Conservation (phyloP, 768 basidiomycete genomes). For the Clitopilus hobsonii region DNA sequence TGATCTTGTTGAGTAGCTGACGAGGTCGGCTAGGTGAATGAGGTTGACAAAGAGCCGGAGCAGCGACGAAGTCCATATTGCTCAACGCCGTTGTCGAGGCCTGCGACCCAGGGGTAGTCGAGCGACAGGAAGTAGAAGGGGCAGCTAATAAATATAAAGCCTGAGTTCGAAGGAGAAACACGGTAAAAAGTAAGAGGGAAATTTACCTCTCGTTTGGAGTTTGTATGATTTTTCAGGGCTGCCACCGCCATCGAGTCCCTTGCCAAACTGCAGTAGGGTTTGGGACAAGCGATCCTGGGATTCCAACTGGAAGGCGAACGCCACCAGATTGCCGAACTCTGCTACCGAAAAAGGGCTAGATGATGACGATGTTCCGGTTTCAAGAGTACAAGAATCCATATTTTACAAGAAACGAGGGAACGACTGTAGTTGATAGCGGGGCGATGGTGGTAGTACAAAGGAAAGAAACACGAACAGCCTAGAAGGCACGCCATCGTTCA, state of each 20-base stretch:
- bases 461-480: not conserved
- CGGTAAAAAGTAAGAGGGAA: not conserved
- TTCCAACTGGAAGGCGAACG: conserved; percentile 12
- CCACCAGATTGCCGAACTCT: conserved; percentile 17
- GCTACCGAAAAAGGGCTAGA: conserved; percentile 13
- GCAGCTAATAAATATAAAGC: not conserved
- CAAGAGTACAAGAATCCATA: conserved; percentile 1
- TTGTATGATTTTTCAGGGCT: not conserved
- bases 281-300: conserved; percentile 13
- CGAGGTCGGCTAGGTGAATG: conserved; percentile 10
- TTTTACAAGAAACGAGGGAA: not conserved
- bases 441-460: conserved; percentile 1
- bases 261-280: conserved; percentile 10
- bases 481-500: not conserved
- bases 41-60: not conserved
- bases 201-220: not conserved
- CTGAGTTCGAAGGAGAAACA: conserved; percentile 1
- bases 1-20: conserved; percentile 13
- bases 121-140: not conserved
- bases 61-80: conserved; percentile 1
- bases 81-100: conserved; percentile 1
- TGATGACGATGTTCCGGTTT: not conserved
- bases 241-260: conserved; percentile 1
- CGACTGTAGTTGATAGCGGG: not conserved
- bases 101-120: conserved; percentile 1